Conservation (phyloP, 2,329 filamentous ascomycete species). For the Colletotrichum horii region DNA sequence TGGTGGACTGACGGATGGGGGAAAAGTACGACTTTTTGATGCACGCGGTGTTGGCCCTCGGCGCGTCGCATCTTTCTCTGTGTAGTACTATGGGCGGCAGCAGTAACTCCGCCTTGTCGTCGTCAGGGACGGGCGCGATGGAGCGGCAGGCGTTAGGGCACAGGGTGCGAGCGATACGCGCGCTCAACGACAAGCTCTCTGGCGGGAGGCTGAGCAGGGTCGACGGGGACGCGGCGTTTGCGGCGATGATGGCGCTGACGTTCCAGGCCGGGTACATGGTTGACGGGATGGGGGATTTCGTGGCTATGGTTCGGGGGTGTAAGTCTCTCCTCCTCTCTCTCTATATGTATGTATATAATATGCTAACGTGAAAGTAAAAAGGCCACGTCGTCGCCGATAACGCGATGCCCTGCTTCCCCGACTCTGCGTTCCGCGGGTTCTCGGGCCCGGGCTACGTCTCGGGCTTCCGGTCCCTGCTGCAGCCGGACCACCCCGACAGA, state of each 20-base stretch:
- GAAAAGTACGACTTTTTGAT: conserved; percentile 45
- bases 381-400: conserved; percentile 31
- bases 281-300: conserved; percentile 43
- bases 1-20: neutral
- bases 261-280: conserved; percentile 44
- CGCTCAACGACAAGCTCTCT: conserved; percentile 38
- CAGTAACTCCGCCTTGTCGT: neutral
- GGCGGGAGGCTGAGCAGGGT: conserved; percentile 28
- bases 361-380: neutral
- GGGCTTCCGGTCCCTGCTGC: conserved; percentile 26
- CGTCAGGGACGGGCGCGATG: conserved; percentile 25
- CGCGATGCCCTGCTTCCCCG: conserved; percentile 21
- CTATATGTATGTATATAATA: neutral
- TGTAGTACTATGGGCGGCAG: neutral
- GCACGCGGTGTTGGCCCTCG: conserved; percentile 46
- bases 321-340: conserved; percentile 7
- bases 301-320: conserved; percentile 44
- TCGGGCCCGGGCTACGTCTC: conserved; percentile 31
- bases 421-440: conserved; percentile 30
- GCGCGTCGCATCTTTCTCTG: conserved; percentile 41
- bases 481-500: neutral
- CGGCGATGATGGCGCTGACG: conserved; percentile 37
- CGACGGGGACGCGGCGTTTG: conserved; percentile 43
- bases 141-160: conserved; percentile 36
- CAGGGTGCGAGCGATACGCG: conserved; percentile 40